Conservation (phyloP, 2,329 filamentous ascomycete species). For the Alternaria ventricosa region DNA sequence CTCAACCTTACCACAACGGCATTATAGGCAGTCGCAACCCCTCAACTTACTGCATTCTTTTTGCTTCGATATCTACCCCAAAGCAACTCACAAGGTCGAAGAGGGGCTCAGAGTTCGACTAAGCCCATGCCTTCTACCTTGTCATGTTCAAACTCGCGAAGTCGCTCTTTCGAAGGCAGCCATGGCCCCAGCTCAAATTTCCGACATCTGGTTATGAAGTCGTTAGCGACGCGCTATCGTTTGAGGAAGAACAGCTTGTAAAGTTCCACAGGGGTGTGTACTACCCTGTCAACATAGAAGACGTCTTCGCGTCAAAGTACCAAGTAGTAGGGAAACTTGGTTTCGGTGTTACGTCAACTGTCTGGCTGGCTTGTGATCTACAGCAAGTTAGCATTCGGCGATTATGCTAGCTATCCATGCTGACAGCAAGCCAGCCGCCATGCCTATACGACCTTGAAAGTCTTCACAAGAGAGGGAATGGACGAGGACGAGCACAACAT, state of each 20-base stretch:
- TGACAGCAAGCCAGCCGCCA: slow-evolving; percentile 3
- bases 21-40: background rate
- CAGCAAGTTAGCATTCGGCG: slow-evolving; percentile 5
- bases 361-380: slow-evolving; percentile 23
- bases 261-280: slow-evolving; percentile 4
- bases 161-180: slow-evolving; percentile 15
- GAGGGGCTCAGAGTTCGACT: background rate
- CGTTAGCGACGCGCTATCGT: slow-evolving; percentile 8
- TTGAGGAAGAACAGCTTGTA: slow-evolving; percentile 18
- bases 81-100: background rate
- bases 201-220: slow-evolving; percentile 17
- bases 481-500: slow-evolving; percentile 12
- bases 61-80: rapidly evolving
- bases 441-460: slow-evolving; percentile 15
- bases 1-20: background rate
- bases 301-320: slow-evolving; percentile 17
- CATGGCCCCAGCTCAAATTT: slow-evolving; percentile 18
- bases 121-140: background rate
- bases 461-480: slow-evolving; percentile 8
- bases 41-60: background rate
- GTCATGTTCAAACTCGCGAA: slow-evolving; percentile 13
- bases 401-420: slow-evolving; percentile 1
- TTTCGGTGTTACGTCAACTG: slow-evolving; percentile 15
- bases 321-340: slow-evolving; percentile 25
- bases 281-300: slow-evolving; percentile 21